phyloP scores from a whole-genome alignment of 805 yeast species.

The Pichia occidentalis region DNA sequence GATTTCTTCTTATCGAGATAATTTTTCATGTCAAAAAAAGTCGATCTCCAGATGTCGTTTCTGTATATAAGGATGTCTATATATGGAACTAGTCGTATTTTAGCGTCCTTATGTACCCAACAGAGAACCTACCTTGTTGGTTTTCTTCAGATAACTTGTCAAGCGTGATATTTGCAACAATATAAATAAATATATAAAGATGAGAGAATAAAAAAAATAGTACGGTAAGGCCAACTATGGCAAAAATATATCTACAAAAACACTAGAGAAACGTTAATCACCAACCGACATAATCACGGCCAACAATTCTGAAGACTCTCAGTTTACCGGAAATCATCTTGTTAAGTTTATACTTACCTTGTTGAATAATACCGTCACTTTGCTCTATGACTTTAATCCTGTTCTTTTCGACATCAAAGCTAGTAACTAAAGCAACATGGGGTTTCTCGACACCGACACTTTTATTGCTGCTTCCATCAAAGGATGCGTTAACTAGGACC shows the following conservation, averaged over 20 bases:
- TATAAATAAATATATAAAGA: too few relatives aligned
- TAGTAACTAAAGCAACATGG: constrained; percentile 56
- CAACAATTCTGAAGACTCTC: constrained; percentile 73
- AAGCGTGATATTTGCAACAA: too few relatives aligned
- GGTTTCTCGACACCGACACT: constrained; percentile 52
- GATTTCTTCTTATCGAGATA: too few relatives aligned
- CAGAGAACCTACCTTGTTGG: too few relatives aligned
- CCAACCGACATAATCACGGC: constrained; percentile 73
- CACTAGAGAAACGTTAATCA: constrained; percentile 15
- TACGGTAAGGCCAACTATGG: not conserved
- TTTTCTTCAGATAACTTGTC: too few relatives aligned
- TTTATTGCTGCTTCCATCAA: constrained; percentile 52
- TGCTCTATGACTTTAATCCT: constrained; percentile 64
- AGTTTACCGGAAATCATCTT: constrained; percentile 77
- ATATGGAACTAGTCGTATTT: too few relatives aligned
- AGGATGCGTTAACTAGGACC: constrained; percentile 68
- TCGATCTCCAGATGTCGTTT: too few relatives aligned
- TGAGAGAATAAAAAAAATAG: too few relatives aligned
- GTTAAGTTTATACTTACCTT: constrained; percentile 56
- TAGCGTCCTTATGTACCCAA: too few relatives aligned
- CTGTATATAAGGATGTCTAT: too few relatives aligned
- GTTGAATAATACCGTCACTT: constrained; percentile 43
- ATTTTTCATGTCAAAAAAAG: too few relatives aligned
- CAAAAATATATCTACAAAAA: not conserved
- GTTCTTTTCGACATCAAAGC: constrained; percentile 66